Conservation (phyloP, 805 yeast genomes). For the Saccharomycopsis malanga region DNA sequence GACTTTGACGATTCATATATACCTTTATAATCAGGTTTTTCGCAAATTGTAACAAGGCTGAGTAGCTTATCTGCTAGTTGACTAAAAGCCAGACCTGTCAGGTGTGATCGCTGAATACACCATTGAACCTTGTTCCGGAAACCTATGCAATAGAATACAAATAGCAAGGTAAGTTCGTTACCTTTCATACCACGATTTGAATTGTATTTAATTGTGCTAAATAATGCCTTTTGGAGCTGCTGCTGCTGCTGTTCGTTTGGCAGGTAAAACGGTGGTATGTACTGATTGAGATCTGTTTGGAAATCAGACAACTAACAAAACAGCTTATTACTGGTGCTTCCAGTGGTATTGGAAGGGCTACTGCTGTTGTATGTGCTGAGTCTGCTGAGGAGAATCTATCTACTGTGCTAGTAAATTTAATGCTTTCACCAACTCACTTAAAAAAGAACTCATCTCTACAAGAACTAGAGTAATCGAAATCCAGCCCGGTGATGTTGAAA, state of each 20-base stretch:
- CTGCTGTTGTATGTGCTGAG: constrained; percentile 78
- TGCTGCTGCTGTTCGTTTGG: constrained; percentile 76
- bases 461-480: constrained; percentile 57
- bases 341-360: constrained; percentile 89
- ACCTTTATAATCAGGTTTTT: too few species aligned
- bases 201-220: too few species aligned
- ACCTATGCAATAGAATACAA: too few species aligned
- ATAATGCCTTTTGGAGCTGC: constrained; percentile 65
- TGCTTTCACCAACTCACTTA: constrained; percentile 48
- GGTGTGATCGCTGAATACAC: too few species aligned
- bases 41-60: too few species aligned
- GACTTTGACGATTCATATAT: too few species aligned
- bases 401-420: constrained; percentile 61
- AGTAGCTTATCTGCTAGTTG: too few species aligned
- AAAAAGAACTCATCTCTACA: constrained; percentile 70
- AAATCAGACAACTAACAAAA: constrained; percentile 80
- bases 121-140: too few species aligned
- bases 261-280: constrained; percentile 68
- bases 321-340: constrained; percentile 87
- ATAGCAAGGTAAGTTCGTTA: too few species aligned
- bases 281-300: too few species aligned
- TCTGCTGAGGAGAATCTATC: constrained; percentile 59
- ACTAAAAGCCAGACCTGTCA: too few species aligned
- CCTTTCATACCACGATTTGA: too few species aligned
- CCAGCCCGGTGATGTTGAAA: constrained; percentile 65